Evolutionary conservation across 2,329 filamentous ascomycete genomes (phyloP), one percentile per base, ranked within the genome.

Genomic region (Aspergillus pseudoterreus): DNA sequence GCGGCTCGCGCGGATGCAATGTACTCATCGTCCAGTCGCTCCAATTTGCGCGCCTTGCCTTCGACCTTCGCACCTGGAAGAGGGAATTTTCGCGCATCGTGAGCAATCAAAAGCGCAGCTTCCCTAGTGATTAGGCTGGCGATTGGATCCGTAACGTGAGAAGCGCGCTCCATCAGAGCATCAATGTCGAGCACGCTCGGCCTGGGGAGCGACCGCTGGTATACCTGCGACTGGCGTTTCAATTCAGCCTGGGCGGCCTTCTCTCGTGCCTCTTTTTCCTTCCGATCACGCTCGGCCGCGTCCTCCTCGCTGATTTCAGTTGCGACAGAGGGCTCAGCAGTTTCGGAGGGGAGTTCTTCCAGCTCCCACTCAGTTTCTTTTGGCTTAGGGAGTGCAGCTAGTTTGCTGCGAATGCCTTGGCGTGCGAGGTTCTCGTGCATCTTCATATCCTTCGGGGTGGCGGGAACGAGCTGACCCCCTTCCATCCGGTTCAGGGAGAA

Each of bases 301-400:
- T 87, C 84, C 68, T 87, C 84, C 62, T 82, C 82, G n/a, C 74
- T 76, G 6, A 80, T 65, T 47, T 85, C 78, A 42, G 79, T 75
- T 2, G 69, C 69, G 2, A 67, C 64, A 15, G 69, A 70, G 3
- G 74, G 64, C 60, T 94, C 89, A 55, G 82, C 76, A 57, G 87
- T 80, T 57, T 96, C 91, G 38, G 95, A 90, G 0, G 92, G 92
- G 32, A 95, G 75, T 67, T 75, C 72, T 59, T 96, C 92, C 43
- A 97, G 83, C 60, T 97, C 94, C 87, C 90, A 97, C 59, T 96
- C 92, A 0, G 84, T 87, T 65, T 96, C 90, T 65, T 95, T 96
- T 0, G 94, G 94, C 65, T 89, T 95, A 1, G 94, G 94, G 14
- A 99, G 78, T 19, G 89, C 84, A 4, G 90, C 82, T n/a, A 99